phyloP scores from a whole-genome alignment of 257 asterid species.

The Solanum sitiens region DNA sequence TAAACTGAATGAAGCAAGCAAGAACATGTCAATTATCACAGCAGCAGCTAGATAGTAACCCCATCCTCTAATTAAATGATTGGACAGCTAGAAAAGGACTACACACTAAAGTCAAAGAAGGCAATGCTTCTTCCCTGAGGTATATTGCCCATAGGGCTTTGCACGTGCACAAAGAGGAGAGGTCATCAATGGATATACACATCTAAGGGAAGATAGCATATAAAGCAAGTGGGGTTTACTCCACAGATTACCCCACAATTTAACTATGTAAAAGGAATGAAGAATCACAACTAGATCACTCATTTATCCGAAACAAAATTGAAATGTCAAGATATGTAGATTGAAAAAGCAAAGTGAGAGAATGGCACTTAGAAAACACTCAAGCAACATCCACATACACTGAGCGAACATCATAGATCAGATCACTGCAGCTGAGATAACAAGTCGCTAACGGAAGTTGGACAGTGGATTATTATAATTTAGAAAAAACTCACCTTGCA shows the following conservation, averaged over 20 bases:
- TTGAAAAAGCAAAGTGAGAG: neutral
- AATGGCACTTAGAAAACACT: neutral
- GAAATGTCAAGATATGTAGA: neutral
- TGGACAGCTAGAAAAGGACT: neutral
- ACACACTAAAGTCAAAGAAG: neutral
- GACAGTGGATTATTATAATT: neutral
- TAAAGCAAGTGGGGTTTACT: neutral
- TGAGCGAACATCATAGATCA: neutral
- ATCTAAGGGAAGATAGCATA: neutral
- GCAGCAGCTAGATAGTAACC: neutral
- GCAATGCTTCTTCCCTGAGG: neutral
- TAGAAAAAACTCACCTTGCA: constrained; percentile 30
- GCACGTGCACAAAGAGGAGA: neutral
- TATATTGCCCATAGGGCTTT: neutral
- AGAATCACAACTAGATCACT: neutral
- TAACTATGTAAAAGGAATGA: neutral
- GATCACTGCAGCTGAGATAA: neutral
- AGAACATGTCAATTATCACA: neutral
- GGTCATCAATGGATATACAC: neutral
- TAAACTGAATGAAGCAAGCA: neutral
- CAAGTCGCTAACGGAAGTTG: neutral
- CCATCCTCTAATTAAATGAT: neutral
- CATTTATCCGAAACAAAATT: neutral
- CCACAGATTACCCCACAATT: neutral
- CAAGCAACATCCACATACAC: neutral